phyloP scores from a whole-genome alignment of 2,329 filamentous ascomycete species.

The Apiospora hydei region DNA sequence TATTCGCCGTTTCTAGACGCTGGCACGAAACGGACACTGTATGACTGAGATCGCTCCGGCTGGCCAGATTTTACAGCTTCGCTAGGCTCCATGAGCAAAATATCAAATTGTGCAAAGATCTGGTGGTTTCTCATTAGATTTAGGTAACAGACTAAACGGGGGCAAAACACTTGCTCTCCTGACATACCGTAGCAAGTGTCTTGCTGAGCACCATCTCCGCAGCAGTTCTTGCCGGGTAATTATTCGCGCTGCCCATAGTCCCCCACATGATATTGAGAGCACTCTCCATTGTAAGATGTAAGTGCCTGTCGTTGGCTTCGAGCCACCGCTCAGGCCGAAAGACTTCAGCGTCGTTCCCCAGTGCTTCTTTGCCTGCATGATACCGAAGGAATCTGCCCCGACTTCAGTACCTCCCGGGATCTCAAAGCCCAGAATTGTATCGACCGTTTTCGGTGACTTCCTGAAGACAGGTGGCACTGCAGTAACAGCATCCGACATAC shows the following conservation, averaged over 20 bases:
- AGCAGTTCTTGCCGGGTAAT: slow-evolving; percentile 48
- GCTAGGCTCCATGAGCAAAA: slow-evolving; percentile 32
- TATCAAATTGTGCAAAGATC: slow-evolving; percentile 31
- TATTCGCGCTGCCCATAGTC: slow-evolving; percentile 42
- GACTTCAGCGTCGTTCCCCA: slow-evolving; percentile 40
- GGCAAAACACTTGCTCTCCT: not conserved
- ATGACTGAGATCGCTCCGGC: not conserved
- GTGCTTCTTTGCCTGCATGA: slow-evolving; percentile 46
- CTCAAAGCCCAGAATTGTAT: slow-evolving; percentile 35
- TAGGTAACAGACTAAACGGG: too few species aligned
- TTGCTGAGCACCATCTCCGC: slow-evolving; percentile 52
- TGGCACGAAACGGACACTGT: not conserved
- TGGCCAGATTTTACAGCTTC: not conserved
- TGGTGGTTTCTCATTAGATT: not conserved
- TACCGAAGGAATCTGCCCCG: slow-evolving; percentile 46
- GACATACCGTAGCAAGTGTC: slow-evolving; percentile 47
- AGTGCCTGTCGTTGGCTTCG: slow-evolving; percentile 41
- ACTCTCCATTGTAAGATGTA: slow-evolving; percentile 42
- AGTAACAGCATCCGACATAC: slow-evolving; percentile 44
- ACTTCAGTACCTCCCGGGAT: slow-evolving; percentile 49
- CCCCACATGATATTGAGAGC: slow-evolving; percentile 35
- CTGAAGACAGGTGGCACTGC: slow-evolving; percentile 36
- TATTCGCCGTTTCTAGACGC: not conserved
- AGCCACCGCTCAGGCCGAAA: slow-evolving; percentile 55
- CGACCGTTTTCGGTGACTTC: slow-evolving; percentile 40